phyloP scores from a whole-genome alignment of 345 rosid genomes.

The Atalantia buxifolia region DNA sequence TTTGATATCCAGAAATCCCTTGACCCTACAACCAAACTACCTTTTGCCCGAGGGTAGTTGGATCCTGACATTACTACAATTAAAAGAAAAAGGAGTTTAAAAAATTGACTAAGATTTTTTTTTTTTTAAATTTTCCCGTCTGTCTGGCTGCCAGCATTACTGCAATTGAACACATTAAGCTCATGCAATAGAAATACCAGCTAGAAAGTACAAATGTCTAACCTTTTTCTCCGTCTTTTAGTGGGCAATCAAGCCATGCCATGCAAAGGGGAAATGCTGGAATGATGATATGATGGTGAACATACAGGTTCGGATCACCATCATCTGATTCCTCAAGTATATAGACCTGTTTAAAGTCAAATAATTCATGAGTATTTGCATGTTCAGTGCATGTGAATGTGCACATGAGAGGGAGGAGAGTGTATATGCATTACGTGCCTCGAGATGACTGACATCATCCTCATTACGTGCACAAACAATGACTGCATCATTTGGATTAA shows the following conservation, averaged over 20 bases:
- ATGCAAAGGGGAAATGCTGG: conserved; percentile 82
- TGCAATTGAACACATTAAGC: background rate
- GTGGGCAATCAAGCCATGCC: conserved; percentile 91
- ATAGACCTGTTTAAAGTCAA: conserved; percentile 51
- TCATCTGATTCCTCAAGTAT: conserved; percentile 59
- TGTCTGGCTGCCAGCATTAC: background rate
- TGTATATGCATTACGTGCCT: conserved; percentile 37
- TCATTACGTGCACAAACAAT: conserved; percentile 85
- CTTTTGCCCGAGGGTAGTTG: background rate
- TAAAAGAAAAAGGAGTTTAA: background rate
- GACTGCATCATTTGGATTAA: conserved; percentile 66
- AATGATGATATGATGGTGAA: conserved; percentile 80
- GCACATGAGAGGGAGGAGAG: background rate
- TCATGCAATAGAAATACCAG: background rate
- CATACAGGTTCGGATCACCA: conserved; percentile 62
- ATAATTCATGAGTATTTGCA: conserved; percentile 9
- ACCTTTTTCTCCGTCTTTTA: conserved; percentile 88
- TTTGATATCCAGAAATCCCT: background rate
- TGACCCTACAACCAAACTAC: background rate
- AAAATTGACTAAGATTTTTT: background rate
- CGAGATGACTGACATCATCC: conserved; percentile 82
- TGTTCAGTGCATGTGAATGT: background rate
- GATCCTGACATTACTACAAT: background rate
- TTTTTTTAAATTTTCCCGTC: background rate
- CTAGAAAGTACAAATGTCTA: conserved; percentile 8